phyloP scores from a whole-genome alignment of 169 alveolate genomes.

The Plasmodium fragile region DNA sequence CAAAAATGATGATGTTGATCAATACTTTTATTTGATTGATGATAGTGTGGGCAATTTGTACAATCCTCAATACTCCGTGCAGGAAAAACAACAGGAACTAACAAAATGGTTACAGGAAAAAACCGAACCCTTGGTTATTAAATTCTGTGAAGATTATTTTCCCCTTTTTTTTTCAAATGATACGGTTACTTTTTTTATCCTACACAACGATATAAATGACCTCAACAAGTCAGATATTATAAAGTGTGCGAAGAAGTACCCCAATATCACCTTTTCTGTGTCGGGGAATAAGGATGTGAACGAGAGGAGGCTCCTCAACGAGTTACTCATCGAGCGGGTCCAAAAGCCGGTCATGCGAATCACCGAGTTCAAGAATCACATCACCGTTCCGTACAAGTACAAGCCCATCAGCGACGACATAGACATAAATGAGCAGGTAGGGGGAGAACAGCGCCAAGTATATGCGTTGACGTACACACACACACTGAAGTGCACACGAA shows the following conservation, averaged over 20 bases:
- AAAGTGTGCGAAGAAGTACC: slow-evolving; percentile 61
- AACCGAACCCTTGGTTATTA: slow-evolving; percentile 57
- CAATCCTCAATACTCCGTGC: not conserved
- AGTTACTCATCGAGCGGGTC: slow-evolving; percentile 48
- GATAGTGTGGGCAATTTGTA: slow-evolving; percentile 5
- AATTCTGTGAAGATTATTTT: slow-evolving; percentile 50
- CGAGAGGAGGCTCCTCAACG: slow-evolving; percentile 66
- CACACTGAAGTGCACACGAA: not conserved
- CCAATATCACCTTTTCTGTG: slow-evolving; percentile 21
- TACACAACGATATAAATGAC: slow-evolving; percentile 41
- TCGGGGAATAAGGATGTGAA: slow-evolving; percentile 11
- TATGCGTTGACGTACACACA: not conserved
- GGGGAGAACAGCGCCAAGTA: not conserved
- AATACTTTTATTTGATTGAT: slow-evolving; percentile 23
- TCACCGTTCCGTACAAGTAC: slow-evolving; percentile 53
- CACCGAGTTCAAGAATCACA: slow-evolving; percentile 38
- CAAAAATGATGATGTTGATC: slow-evolving; percentile 52
- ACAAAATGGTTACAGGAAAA: slow-evolving; percentile 28
- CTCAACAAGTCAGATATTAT: slow-evolving; percentile 59
- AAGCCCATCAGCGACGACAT: slow-evolving; percentile 28
- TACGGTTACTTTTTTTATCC: slow-evolving; percentile 38
- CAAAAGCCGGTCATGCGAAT: slow-evolving; percentile 66
- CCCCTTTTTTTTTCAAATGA: slow-evolving; percentile 26
- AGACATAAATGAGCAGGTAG: slow-evolving; percentile 71
- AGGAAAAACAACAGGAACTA: slow-evolving; percentile 14